Evolutionary conservation across 1,139 yeast species (phyloP), one percentile per base, ranked within the genome.

Genomic region (Candida labiduridarum): DNA sequence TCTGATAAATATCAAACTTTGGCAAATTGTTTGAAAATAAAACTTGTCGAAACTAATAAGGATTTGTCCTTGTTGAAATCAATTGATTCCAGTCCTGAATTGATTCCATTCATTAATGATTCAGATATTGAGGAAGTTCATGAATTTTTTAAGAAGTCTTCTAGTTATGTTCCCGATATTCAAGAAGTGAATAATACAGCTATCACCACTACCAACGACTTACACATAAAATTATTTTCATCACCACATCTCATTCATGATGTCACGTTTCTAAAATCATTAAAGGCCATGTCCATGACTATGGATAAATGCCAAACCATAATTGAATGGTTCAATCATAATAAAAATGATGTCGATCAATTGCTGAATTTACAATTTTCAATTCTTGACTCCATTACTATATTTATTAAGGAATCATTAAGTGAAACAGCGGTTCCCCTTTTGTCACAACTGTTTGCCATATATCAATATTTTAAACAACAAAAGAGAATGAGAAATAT

Each of bases 401-500:
- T 62, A 1, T 59, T 56, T 35, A 46, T 61, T 5, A 63, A 60
- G 46, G 47, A 50, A 8, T 47, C 40, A 15, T 40, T 52, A 3
- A 27, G 35, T 31, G 43, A 47, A 25, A 27, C 39, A 10, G 34
- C 45, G 25, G 40, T 52, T 10, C 35, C 44, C 18, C 41, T 50
- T 22, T 52, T 53, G 45, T 18, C 49, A 25, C 57, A 44, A 14
- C 40, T 56, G 30, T 62, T 48, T 50, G 34, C 33, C 3, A 54
- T 61, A 7, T 59, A 56, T 39, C 50, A 52, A 12, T 54, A 57
- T 19, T 65, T 61, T 52, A 58, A 59, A 9, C 69, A 69, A 47
- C 41, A 48, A 8, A 69, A 67, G 49, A 56, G 77, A 45, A 59
- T 71, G 9, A 58, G 68, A 48, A 69, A 69, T 51, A 45, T 70